A percentile compares a stretch with the other conserved stretches of the same genome.
Conservation (phyloP, 2,329 filamentous ascomycete species). For the Talaromyces verruculosus region DNA sequence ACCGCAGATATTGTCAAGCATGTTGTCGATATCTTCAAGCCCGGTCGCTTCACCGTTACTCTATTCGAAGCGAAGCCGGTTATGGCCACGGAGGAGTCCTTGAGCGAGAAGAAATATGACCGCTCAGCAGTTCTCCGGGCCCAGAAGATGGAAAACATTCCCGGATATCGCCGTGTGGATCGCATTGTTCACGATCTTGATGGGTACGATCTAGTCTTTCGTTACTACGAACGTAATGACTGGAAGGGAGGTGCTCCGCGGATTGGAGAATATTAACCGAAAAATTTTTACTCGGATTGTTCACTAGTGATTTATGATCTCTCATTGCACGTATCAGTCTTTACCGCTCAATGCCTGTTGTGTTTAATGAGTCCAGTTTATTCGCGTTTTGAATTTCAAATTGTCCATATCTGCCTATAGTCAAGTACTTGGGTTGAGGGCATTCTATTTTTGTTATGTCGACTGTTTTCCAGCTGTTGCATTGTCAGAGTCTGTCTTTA, state of each 20-base stretch:
- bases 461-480: background rate
- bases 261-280: slow-evolving; percentile 52
- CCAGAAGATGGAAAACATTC: slow-evolving; percentile 70
- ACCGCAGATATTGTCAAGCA: slow-evolving; percentile 90
- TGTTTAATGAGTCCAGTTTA: background rate
- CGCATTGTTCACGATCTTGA: slow-evolving; percentile 97
- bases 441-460: background rate
- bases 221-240: slow-evolving; percentile 90
- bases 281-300: background rate
- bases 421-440: background rate
- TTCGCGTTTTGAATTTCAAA: background rate
- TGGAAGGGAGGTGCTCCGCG: slow-evolving; percentile 67
- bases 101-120: slow-evolving; percentile 46
- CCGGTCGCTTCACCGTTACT: slow-evolving; percentile 95
- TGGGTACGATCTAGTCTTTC: slow-evolving; percentile 93
- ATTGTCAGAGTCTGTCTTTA: slow-evolving; percentile 23
- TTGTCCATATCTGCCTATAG: background rate
- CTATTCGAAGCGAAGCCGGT: slow-evolving; percentile 83
- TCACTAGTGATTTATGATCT: background rate
- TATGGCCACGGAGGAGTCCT: slow-evolving; percentile 40
- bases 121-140: slow-evolving; percentile 44
- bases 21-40: slow-evolving; percentile 93
- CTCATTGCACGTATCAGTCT: slow-evolving; percentile 11
- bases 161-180: slow-evolving; percentile 85
- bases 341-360: slow-evolving; percentile 13